phyloP scores from a whole-genome alignment of 2,329 filamentous ascomycete species.

The Thelonectria rubi region DNA sequence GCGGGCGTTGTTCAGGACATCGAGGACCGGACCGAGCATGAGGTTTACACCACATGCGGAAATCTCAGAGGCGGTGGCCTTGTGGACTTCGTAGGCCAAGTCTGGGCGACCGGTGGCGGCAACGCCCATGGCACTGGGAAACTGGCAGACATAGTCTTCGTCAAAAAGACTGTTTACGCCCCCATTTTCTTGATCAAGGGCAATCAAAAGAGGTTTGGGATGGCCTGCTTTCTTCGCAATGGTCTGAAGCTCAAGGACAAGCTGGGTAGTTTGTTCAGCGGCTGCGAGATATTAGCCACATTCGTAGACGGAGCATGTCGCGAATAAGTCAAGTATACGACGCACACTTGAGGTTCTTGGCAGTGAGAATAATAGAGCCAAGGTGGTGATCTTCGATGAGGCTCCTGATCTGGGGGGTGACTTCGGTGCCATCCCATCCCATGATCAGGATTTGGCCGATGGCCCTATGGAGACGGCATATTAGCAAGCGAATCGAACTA shows the following conservation, averaged over 20 bases:
- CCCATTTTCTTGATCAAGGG: constrained; percentile 96
- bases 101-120: constrained; percentile 90
- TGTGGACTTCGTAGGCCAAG: constrained; percentile 88
- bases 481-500: constrained; percentile 29
- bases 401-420: constrained; percentile 82
- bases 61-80: constrained; percentile 92
- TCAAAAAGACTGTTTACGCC: constrained; percentile 97
- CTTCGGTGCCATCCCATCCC: constrained; percentile 86
- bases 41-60: constrained; percentile 94
- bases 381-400: constrained; percentile 87
- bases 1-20: constrained; percentile 91
- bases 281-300: constrained; percentile 63
- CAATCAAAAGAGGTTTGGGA: constrained; percentile 87
- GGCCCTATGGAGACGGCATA: constrained; percentile 57
- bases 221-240: constrained; percentile 92
- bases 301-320: not conserved
- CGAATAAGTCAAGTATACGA: constrained; percentile 39
- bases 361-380: constrained; percentile 85
- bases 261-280: constrained; percentile 85
- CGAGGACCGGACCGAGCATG: constrained; percentile 91
- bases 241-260: constrained; percentile 91
- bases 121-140: constrained; percentile 95
- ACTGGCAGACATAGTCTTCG: constrained; percentile 94
- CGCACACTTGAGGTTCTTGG: constrained; percentile 86
- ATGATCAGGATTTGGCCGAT: constrained; percentile 83